These are phyloP conservation scores for Sequoiadendron giganteum DNA, from an alignment of 75 land plant species.

Conservation along the genomic window DNA sequence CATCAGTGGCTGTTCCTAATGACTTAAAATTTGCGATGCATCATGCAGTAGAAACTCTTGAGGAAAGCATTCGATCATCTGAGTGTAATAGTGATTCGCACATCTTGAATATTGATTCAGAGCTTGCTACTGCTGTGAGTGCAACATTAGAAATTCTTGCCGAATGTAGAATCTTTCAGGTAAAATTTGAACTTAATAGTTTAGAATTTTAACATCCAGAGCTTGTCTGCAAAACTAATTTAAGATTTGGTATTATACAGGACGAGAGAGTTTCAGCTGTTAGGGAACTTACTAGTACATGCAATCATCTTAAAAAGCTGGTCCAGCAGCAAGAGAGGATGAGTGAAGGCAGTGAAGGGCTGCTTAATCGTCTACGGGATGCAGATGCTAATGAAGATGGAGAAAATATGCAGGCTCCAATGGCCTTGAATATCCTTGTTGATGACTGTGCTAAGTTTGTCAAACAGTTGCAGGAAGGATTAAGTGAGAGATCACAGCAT, in stretches of 20 bases:
- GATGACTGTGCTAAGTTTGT: conserved; percentile 20
- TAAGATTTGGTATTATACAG: conserved; percentile 10
- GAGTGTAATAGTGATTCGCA: background rate
- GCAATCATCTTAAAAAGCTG: conserved; percentile 25
- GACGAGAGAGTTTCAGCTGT: conserved; percentile 21
- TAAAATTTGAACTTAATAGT: conserved; percentile 18
- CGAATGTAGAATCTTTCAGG: conserved; percentile 18
- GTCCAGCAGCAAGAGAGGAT: conserved; percentile 11
- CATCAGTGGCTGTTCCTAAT: background rate
- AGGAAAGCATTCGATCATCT: background rate
- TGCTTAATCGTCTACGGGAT: conserved; percentile 14
- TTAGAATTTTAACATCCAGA: background rate
- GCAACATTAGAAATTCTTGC: conserved; percentile 32
- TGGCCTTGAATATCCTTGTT: conserved; percentile 5
- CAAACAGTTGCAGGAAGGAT: conserved; percentile 15
- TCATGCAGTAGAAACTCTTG: background rate
- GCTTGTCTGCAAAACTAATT: conserved; percentile 17
- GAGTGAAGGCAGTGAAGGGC: conserved; percentile 9
- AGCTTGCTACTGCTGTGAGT: conserved; percentile 30
- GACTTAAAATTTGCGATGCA: background rate
- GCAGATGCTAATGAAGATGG: background rate
- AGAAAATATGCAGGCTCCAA: background rate
- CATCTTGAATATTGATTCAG: conserved; percentile 13
- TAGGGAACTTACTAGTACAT: conserved; percentile 18
- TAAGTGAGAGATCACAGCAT: conserved; percentile 36